Base-by-base conservation (phyloP, 345 rosid genomes). In the Rhizophora apiculata region DNA sequence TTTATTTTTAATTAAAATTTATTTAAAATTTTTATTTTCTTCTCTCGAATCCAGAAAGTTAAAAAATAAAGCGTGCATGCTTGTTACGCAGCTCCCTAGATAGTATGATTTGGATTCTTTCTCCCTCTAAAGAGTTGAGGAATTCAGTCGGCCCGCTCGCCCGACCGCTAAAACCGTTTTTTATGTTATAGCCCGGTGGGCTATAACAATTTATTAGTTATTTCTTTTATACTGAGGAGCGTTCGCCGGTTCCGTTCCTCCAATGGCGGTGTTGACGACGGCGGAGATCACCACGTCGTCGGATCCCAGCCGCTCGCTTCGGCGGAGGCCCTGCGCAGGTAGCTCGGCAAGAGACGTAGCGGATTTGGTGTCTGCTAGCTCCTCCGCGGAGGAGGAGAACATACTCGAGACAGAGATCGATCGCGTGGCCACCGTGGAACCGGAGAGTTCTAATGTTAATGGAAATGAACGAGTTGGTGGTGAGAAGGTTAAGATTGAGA, bases 281-380 rank as follows among this genome's bases (percentile, higher is more conserved):
- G 48, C 31, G 58, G 82, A 72, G 57, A 54, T 53, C 29, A 8
- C 31, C 4, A 10, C 60, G 20, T 57, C 68, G 60, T 60, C 67
- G 31, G 92, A 89, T 88, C 87, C 76, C 66, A 77, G 67, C 52
- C 43, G 39, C 65, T 69, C 85, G 24, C 74, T 82, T 53, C 83
- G 86, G 27, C 79, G 85, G 74, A 76, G 89, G 48, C 62, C 77
- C 1, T 54, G 19, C 63, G 68, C 77, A 29, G 65, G 7, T 24
- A 6, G 27, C 8, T 29, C 78, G 49, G 74, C 74, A n/a, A 66
- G 72, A 39, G 60, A 61, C 37, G 21, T 30, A 0, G 61, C 73
- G 24, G 78, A 59, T 20, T 49, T 65, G 9, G 82, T 66, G 34
- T 26, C 43, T 5, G 78, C 66, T 37, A 43, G 27, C 15, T 55